phyloP scores from a whole-genome alignment of 2,329 filamentous ascomycete species.

The Pestalotiopsis sp. region DNA sequence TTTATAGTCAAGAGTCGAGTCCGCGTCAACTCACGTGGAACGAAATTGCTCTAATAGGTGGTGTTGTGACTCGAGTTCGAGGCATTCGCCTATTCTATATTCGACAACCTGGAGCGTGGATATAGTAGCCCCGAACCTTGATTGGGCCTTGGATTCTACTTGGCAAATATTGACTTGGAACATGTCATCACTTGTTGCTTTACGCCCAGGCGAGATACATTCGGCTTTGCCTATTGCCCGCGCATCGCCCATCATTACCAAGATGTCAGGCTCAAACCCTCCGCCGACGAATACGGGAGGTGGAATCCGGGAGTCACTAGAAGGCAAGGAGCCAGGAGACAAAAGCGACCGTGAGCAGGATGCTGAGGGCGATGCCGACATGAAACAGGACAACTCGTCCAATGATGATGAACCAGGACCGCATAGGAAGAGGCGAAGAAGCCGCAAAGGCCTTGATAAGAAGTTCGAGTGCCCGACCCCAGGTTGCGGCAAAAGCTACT shows the following conservation, averaged over 20 bases:
- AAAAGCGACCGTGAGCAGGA: constrained; percentile 42
- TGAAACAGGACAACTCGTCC: constrained; percentile 49
- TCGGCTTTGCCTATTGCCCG: constrained; percentile 40
- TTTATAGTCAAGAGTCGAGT: background rate
- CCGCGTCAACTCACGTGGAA: background rate
- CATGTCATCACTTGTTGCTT: constrained; percentile 47
- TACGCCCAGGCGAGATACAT: constrained; percentile 41
- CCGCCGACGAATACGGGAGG: constrained; percentile 44
- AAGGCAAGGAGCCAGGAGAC: constrained; percentile 42
- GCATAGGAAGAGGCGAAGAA: constrained; percentile 65
- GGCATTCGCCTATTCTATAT: background rate
- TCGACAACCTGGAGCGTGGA: background rate
- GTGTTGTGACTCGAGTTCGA: background rate
- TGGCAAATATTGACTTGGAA: constrained; percentile 27
- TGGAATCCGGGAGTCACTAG: constrained; percentile 40
- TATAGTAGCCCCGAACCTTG: background rate
- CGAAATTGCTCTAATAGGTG: background rate
- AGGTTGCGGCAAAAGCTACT: constrained; percentile 94
- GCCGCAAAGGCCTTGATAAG: constrained; percentile 79
- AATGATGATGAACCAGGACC: constrained; percentile 51
- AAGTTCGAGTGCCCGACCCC: constrained; percentile 82
- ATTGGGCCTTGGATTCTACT: background rate
- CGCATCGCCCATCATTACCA: constrained; percentile 43
- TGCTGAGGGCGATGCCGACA: constrained; percentile 37
- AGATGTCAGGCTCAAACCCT: constrained; percentile 43